Evolutionary conservation across 805 yeast species (phyloP).

Genomic region (Priceomyces melissophilus): DNA sequence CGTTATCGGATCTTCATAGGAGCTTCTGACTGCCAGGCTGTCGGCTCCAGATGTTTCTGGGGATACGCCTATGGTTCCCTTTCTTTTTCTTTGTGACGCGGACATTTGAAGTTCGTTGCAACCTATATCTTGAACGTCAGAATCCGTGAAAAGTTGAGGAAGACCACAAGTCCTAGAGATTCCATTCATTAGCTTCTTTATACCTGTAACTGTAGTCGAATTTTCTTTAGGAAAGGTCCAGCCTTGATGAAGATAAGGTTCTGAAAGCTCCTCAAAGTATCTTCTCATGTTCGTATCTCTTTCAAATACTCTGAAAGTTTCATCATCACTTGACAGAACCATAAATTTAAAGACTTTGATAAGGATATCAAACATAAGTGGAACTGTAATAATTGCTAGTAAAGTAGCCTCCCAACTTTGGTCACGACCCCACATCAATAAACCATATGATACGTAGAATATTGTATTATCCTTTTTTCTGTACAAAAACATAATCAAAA

Average conservation of each 20-base stretch:
- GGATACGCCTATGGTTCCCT: conserved; percentile 44
- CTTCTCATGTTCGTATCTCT: conserved; percentile 62
- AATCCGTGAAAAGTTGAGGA: neutral
- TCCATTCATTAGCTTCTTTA: conserved; percentile 4
- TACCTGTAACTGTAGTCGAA: conserved; percentile 15
- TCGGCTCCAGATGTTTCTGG: conserved; percentile 52
- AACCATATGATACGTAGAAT: conserved; percentile 68
- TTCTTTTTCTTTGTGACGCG: conserved; percentile 44
- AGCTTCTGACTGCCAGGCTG: conserved; percentile 24
- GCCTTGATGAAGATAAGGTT: conserved; percentile 69
- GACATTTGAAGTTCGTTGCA: conserved; percentile 29
- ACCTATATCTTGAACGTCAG: neutral
- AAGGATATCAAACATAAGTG: conserved; percentile 64
- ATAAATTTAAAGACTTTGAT: conserved; percentile 54
- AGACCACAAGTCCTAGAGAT: conserved; percentile 20
- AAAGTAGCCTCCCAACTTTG: conserved; percentile 83
- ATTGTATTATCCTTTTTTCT: conserved; percentile 49
- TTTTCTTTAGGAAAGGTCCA: conserved; percentile 64
- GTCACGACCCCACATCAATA: conserved; percentile 76
- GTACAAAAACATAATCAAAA: conserved; percentile 70
- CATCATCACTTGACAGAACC: conserved; percentile 70
- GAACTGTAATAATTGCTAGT: conserved; percentile 52
- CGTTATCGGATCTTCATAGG: conserved; percentile 27
- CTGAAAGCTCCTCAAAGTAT: conserved; percentile 70
- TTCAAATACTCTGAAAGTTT: conserved; percentile 74